These are phyloP conservation scores for Trametes versicolor DNA, from an alignment of 1,284 basidiomycete genomes.

Conservation along the genomic window DNA sequence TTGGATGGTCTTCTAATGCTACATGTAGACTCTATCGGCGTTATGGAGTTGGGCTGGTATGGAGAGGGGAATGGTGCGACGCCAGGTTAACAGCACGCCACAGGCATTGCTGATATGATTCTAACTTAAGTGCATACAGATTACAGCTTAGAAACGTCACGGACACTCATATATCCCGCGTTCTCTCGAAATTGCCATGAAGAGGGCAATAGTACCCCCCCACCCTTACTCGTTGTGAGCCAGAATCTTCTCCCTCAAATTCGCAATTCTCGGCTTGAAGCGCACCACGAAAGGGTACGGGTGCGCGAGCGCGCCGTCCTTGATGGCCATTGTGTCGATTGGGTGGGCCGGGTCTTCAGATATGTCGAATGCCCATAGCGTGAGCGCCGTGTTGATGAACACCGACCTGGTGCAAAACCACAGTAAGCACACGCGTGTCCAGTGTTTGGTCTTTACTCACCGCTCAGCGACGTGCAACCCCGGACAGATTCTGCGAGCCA, in stretches of 20 bases:
- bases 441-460: slow-evolving; percentile 37
- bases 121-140: too few relatives aligned
- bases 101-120: too few relatives aligned
- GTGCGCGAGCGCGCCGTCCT: slow-evolving; percentile 64
- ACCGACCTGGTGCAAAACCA: slow-evolving; percentile 50
- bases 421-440: too few relatives aligned
- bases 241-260: slow-evolving; percentile 23
- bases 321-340: slow-evolving; percentile 66
- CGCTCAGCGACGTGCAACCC: slow-evolving; percentile 65
- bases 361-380: slow-evolving; percentile 68
- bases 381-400: slow-evolving; percentile 64
- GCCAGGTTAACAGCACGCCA: too few relatives aligned
- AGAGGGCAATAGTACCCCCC: too few relatives aligned
- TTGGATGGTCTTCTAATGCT: slow-evolving; percentile 20
- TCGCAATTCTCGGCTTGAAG: slow-evolving; percentile 46
- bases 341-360: slow-evolving; percentile 55
- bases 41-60: too few relatives aligned
- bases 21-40: slow-evolving; percentile 16
- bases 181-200: too few relatives aligned
- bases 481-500: slow-evolving; percentile 57
- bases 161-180: too few relatives aligned
- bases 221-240: slow-evolving; percentile 13
- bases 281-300: slow-evolving; percentile 61
- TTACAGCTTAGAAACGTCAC: too few relatives aligned
- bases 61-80: too few relatives aligned